These are phyloP conservation scores for Exophiala phaeomuriformis DNA, from an alignment of 2,329 filamentous ascomycete genomes.

Conservation along the genomic window DNA sequence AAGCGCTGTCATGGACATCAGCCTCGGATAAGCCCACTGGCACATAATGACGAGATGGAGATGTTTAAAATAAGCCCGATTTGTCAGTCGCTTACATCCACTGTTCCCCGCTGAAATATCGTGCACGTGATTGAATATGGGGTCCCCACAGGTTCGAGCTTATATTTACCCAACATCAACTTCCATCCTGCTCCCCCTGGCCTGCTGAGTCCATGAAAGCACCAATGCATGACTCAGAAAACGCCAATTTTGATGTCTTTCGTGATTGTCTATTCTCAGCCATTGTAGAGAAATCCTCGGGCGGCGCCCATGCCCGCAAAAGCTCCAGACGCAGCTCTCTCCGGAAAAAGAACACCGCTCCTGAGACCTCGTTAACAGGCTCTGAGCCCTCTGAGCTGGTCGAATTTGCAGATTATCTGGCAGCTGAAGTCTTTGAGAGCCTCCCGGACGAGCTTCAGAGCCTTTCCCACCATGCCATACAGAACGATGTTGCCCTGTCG, in stretches of 20 bases:
- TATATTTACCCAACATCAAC: too few relatives aligned
- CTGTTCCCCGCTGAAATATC: too few relatives aligned
- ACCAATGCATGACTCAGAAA: slow-evolving; percentile 31
- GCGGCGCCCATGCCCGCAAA: slow-evolving; percentile 20
- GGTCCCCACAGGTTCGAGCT: too few relatives aligned
- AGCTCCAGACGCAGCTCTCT: slow-evolving; percentile 29
- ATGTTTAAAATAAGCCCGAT: too few relatives aligned
- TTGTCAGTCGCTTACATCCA: too few relatives aligned
- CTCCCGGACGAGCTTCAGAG: slow-evolving; percentile 56
- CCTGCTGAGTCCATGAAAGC: not conserved
- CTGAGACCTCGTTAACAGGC: slow-evolving; percentile 17
- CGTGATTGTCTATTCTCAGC: slow-evolving; percentile 65
- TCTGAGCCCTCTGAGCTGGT: slow-evolving; percentile 59
- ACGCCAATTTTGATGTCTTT: slow-evolving; percentile 59
- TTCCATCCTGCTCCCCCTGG: not conserved
- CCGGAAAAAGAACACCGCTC: slow-evolving; percentile 32
- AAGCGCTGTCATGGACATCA: too few relatives aligned
- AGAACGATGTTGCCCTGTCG: slow-evolving; percentile 45
- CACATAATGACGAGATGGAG: not conserved
- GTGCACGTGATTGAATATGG: not conserved
- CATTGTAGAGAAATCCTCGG: slow-evolving; percentile 55
- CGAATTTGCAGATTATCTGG: slow-evolving; percentile 77
- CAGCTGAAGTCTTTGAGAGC: slow-evolving; percentile 58
- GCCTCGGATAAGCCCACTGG: not conserved
- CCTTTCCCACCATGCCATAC: slow-evolving; percentile 54